These are phyloP conservation scores for Solanum lycopersicoides DNA, from an alignment of 257 asterid genomes.

Conservation along the genomic window DNA sequence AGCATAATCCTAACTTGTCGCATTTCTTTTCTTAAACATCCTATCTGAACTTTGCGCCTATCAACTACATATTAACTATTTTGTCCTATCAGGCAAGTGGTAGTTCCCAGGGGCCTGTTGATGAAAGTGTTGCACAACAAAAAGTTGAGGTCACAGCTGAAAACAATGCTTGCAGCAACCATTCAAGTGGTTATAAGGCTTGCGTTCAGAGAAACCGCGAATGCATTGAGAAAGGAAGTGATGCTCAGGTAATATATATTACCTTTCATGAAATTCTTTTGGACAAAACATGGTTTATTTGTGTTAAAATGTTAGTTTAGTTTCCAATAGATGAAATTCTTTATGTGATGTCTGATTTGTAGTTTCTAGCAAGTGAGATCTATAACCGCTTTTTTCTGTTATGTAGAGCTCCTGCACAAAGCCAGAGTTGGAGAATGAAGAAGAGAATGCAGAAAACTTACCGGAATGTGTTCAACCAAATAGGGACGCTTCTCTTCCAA, in stretches of 20 bases:
- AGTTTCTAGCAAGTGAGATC: not conserved
- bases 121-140: constrained; percentile 55
- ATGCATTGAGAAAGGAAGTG: constrained; percentile 68
- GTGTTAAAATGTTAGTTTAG: not conserved
- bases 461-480: constrained; percentile 21
- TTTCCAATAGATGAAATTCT: not conserved
- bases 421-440: constrained; percentile 49
- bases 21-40: not conserved
- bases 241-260: constrained; percentile 60
- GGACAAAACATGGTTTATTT: not conserved
- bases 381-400: not conserved
- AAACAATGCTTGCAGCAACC: constrained; percentile 54
- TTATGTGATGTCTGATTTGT: not conserved
- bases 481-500: constrained; percentile 17
- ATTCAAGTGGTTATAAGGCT: constrained; percentile 64
- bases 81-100: constrained; percentile 37
- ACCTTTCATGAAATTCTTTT: not conserved
- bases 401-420: constrained; percentile 84
- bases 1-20: constrained; percentile 8
- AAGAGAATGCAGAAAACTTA: constrained; percentile 21
- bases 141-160: constrained; percentile 82
- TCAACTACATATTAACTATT: not conserved
- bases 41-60: not conserved
- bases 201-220: constrained; percentile 47
- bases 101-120: constrained; percentile 55